Conservation (phyloP, 495 filamentous ascomycete species). For the Penicillium desertorum region DNA sequence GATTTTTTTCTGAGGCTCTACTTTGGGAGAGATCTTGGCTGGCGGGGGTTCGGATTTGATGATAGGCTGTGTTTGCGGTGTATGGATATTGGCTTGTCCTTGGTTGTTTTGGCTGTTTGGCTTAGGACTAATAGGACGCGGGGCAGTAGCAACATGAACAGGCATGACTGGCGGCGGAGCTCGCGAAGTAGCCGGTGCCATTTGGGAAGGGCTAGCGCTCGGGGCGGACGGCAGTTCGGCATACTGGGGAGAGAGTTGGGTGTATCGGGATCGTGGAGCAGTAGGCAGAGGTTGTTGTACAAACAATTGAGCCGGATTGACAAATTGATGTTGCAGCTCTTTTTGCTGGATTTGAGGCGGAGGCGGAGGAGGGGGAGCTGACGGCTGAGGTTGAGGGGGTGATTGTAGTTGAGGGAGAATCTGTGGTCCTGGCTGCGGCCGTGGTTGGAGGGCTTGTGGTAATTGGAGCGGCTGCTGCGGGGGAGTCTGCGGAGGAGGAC, state of each 20-base stretch:
- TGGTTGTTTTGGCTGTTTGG: slow-evolving; percentile 1
- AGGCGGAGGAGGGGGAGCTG: slow-evolving; percentile 24
- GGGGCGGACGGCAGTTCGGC: slow-evolving; percentile 26
- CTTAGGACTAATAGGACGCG: slow-evolving; percentile 5
- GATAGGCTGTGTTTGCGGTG: slow-evolving; percentile 9
- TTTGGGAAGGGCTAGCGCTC: slow-evolving; percentile 21
- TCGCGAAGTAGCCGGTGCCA: slow-evolving; percentile 21
- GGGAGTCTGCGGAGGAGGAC: slow-evolving; percentile 16
- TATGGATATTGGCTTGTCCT: slow-evolving; percentile 14
- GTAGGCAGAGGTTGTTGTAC: slow-evolving; percentile 37
- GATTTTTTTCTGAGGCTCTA: slow-evolving; percentile 10
- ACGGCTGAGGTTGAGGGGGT: slow-evolving; percentile 25
- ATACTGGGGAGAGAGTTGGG: slow-evolving; percentile 29
- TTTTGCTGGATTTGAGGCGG: slow-evolving; percentile 26
- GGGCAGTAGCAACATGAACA: slow-evolving; percentile 9
- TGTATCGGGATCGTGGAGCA: slow-evolving; percentile 33
- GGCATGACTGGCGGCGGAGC: slow-evolving; percentile 3
- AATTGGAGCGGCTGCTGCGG: slow-evolving; percentile 24
- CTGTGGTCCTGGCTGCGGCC: slow-evolving; percentile 13
- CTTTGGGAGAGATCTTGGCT: slow-evolving; percentile 13
- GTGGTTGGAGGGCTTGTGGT: slow-evolving; percentile 7
- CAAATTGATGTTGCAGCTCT: slow-evolving; percentile 44
- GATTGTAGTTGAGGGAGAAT: slow-evolving; percentile 22
- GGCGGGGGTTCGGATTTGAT: slow-evolving; percentile 13
- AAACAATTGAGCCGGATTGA: slow-evolving; percentile 45